phyloP scores from a whole-genome alignment of 345 rosid genomes.

The Physaria fendleri region DNA sequence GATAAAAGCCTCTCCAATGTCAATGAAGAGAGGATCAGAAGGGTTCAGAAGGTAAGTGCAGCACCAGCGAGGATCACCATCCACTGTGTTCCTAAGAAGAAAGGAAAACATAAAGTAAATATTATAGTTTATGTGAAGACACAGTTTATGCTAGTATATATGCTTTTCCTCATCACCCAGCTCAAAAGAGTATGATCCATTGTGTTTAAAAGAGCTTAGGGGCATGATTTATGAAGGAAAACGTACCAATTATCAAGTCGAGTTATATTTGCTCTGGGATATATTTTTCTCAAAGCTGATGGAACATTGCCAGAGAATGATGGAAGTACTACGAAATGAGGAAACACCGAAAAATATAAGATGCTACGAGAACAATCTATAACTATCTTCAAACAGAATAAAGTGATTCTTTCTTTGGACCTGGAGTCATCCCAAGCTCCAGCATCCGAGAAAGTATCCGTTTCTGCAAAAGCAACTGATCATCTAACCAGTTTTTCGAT shows the following conservation, averaged over 20 bases:
- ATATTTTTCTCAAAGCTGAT: slow-evolving; percentile 61
- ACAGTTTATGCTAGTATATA: not conserved
- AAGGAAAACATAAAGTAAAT: not conserved
- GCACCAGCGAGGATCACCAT: slow-evolving; percentile 81
- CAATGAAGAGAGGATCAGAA: slow-evolving; percentile 75
- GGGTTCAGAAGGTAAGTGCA: slow-evolving; percentile 94
- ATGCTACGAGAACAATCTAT: not conserved
- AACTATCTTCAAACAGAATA: not conserved
- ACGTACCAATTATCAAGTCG: slow-evolving; percentile 89
- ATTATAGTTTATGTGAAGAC: not conserved
- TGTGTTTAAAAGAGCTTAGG: not conserved
- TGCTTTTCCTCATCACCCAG: not conserved
- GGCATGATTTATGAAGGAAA: not conserved
- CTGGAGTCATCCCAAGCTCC: slow-evolving; percentile 96
- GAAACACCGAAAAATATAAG: slow-evolving; percentile 7
- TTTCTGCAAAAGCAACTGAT: slow-evolving; percentile 76
- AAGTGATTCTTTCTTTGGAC: slow-evolving; percentile 28
- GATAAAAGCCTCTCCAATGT: slow-evolving; percentile 84
- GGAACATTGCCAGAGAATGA: slow-evolving; percentile 98
- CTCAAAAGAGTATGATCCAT: not conserved
- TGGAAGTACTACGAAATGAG: slow-evolving; percentile 62
- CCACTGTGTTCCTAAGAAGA: slow-evolving; percentile 80
- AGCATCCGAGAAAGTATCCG: slow-evolving; percentile 74
- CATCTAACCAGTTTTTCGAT: slow-evolving; percentile 72
- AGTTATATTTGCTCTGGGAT: slow-evolving; percentile 78